Conservation (phyloP, 1,139 yeast genomes). For the Yamadazyma atmosphaerica region DNA sequence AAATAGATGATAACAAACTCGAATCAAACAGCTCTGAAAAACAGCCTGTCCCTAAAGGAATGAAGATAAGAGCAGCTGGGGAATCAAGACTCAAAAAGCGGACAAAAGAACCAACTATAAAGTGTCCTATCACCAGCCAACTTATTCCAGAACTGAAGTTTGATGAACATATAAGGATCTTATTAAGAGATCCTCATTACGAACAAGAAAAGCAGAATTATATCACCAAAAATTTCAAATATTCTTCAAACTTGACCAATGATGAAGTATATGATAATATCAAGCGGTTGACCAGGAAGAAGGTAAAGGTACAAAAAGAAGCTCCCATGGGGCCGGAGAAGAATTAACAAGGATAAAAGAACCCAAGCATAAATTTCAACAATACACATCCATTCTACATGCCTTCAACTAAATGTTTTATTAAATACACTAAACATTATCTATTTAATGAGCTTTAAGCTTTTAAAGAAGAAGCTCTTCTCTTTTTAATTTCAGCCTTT, state of each 20-base stretch:
- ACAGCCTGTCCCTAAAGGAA: conserved; percentile 45
- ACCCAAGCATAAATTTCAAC: no score
- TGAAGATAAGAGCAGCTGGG: conserved; percentile 71
- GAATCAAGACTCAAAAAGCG: conserved; percentile 53
- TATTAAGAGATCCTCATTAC: conserved; percentile 78
- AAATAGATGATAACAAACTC: conserved; percentile 2
- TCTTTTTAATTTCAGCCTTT: conserved; percentile 96
- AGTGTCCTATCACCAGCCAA: conserved; percentile 75
- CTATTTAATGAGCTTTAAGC: conserved; percentile 45
- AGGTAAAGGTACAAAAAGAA: conserved; percentile 13
- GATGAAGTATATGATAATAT: conserved; percentile 77
- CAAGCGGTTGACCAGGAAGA: conserved; percentile 54
- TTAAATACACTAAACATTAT: conserved; percentile 23
- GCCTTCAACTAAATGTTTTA: conserved; percentile 12
- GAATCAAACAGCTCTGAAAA: conserved; percentile 4
- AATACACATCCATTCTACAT: no score
- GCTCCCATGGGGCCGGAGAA: no score
- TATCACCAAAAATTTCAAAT: conserved; percentile 59
- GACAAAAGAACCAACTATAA: conserved; percentile 40
- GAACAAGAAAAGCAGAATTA: conserved; percentile 67
- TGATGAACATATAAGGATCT: conserved; percentile 70
- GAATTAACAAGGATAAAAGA: no score
- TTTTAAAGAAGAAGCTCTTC: conserved; percentile 99
- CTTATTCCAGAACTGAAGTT: conserved; percentile 70
- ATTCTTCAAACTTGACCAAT: conserved; percentile 61